These are phyloP conservation scores for Neofusicoccum ribis DNA, from an alignment of 2,329 filamentous ascomycete genomes.

Conservation along the genomic window DNA sequence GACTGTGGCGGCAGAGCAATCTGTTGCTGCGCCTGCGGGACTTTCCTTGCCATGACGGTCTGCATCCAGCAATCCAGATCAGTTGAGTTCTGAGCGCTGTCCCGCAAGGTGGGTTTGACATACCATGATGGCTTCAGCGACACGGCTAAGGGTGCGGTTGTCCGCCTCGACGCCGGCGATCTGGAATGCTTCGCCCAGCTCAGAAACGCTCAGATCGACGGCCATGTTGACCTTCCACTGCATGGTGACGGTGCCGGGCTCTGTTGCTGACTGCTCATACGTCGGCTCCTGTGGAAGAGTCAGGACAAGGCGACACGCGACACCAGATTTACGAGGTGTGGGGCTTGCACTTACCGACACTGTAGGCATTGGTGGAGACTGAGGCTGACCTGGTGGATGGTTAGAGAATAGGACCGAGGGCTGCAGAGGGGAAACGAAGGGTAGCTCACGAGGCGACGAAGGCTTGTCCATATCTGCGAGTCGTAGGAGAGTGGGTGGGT, in stretches of 20 bases:
- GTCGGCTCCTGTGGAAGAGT: neutral
- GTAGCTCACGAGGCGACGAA: neutral
- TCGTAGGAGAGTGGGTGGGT: neutral
- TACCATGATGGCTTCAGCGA: neutral
- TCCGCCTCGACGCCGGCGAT: neutral
- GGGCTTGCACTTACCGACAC: neutral
- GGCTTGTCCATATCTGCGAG: neutral
- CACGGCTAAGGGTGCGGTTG: neutral
- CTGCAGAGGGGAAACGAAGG: neutral
- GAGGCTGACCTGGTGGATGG: neutral
- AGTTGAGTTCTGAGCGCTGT: no score
- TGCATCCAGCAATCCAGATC: no score
- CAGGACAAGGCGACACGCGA: neutral
- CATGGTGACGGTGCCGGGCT: neutral
- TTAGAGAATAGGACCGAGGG: neutral
- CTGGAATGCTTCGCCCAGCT: neutral
- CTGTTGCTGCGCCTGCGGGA: no score
- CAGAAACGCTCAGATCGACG: neutral
- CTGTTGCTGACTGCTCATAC: neutral
- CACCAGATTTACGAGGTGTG: neutral
- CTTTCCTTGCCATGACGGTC: no score
- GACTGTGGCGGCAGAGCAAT: no score
- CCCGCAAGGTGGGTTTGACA: neutral
- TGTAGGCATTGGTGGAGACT: neutral
- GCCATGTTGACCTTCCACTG: neutral